Base-by-base conservation (phyloP, 768 basidiomycete genomes). In the Tricholoma matsutake region DNA sequence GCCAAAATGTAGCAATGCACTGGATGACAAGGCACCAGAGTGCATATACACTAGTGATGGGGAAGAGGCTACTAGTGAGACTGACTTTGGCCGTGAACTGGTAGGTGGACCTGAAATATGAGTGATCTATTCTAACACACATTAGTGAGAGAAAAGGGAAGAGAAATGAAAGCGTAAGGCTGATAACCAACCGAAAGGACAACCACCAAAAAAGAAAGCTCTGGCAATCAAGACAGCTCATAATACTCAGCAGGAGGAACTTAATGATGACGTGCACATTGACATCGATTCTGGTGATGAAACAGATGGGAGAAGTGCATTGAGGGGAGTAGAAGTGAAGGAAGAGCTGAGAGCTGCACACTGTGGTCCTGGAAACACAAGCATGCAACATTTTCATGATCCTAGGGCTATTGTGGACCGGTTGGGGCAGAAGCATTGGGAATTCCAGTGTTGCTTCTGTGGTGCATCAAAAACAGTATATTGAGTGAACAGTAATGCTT, bases 311-410 rank as follows among this genome's bases (percentile, higher is more conserved):
- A n/a, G n/a, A n/a, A n/a, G n/a, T 28, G 68, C 68, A 8, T 45
- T 69, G 54, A 56, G 52, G 14, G 51, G n/a, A n/a, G n/a, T n/a
- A n/a, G n/a, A n/a, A n/a, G n/a, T n/a, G n/a, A n/a, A n/a, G n/a
- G n/a, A n/a, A 43, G 16, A 22, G 6, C 47, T 41, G 20, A 57
- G 39, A 18, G 59, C 54, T 16, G 59, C 65, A 16, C 63, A 60
- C 20, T 63, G 61, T 54, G 67, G 69, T 9, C 69, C 69, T 34
- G 37, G 29, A 14, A 65, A n/a, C n/a, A n/a, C n/a, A n/a, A n/a
- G n/a, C n/a, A n/a, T n/a, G n/a, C n/a, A n/a, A n/a, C n/a, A n/a
- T 37, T 70, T 68, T 45, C 60, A 62, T 37, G 62, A 63, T 25
- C 69, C 65, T n/a, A 37, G 47, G 1, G 55, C 67, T 13, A 59